A percentile compares a stretch with the other conserved stretches of the same genome.
Conservation (phyloP, 306 rosid genomes). For the Betula pendula region DNA sequence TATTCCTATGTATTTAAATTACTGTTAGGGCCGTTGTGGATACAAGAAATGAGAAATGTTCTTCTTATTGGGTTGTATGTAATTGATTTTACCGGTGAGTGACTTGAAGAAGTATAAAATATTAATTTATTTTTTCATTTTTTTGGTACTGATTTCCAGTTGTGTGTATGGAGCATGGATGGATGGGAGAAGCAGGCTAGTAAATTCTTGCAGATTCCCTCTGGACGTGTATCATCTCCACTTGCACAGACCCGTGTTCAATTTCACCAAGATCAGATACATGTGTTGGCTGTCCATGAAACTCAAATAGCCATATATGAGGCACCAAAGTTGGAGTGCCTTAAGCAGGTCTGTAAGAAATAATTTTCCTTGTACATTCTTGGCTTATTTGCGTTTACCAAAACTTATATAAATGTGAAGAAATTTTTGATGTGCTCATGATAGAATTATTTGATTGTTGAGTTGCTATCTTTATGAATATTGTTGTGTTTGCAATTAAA, state of each 20-base stretch:
- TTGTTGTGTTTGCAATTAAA: not conserved
- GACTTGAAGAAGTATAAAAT: not conserved
- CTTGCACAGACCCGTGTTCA: constrained; percentile 85
- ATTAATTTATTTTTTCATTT: not conserved
- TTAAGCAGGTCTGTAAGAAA: constrained; percentile 62
- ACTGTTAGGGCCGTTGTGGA: not conserved
- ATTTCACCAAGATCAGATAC: constrained; percentile 87
- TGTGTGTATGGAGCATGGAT: constrained; percentile 94
- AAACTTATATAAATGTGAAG: not conserved
- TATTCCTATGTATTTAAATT: not conserved
- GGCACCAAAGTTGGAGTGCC: constrained; percentile 85
- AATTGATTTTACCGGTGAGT: not conserved
- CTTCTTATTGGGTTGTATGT: not conserved
- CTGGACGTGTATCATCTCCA: constrained; percentile 67
- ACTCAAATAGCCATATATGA: constrained; percentile 90
- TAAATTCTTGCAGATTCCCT: constrained; percentile 68
- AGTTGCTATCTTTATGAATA: not conserved
- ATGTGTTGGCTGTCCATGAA: constrained; percentile 87
- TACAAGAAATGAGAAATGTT: not conserved
- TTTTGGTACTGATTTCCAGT: constrained; percentile 44
- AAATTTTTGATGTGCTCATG: not conserved
- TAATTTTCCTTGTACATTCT: not conserved
- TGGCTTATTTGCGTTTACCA: not conserved
- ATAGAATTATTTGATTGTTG: not conserved
- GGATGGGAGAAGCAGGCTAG: constrained; percentile 89